Evolutionary conservation across 2,329 filamentous ascomycete genomes (phyloP).

Genomic region (Dothistroma septosporum): DNA sequence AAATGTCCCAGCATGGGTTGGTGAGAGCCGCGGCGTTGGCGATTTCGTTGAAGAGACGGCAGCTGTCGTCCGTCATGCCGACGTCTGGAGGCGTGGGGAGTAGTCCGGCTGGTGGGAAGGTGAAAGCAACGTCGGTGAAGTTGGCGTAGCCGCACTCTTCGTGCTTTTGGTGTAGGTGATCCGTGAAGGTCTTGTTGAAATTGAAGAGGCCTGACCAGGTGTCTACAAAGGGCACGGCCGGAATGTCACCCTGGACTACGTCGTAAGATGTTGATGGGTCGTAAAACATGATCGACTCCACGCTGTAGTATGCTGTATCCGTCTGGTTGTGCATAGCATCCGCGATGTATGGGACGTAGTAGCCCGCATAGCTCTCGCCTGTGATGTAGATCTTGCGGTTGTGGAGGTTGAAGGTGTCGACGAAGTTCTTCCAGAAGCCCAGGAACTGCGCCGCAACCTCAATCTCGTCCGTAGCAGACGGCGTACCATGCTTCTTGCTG

Average conservation of each 20-base stretch:
- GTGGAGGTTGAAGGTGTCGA: slow-evolving; percentile 45
- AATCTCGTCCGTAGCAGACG: slow-evolving; percentile 38
- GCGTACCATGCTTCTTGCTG: slow-evolving; percentile 31
- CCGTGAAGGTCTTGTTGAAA: slow-evolving; percentile 58
- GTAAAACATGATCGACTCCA: slow-evolving; percentile 67
- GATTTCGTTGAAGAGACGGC: slow-evolving; percentile 49
- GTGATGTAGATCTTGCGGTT: slow-evolving; percentile 61
- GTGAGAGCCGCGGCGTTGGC: slow-evolving; percentile 50
- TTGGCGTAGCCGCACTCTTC: slow-evolving; percentile 60
- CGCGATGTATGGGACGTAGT: slow-evolving; percentile 63
- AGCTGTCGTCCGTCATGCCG: slow-evolving; percentile 46
- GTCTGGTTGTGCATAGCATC: slow-evolving; percentile 67
- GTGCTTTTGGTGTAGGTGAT: slow-evolving; percentile 47
- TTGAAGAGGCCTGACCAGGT: slow-evolving; percentile 58
- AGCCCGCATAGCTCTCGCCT: slow-evolving; percentile 50
- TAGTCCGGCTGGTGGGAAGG: slow-evolving; percentile 63
- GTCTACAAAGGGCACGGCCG: slow-evolving; percentile 57
- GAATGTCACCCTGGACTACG: slow-evolving; percentile 48
- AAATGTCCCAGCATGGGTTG: slow-evolving; percentile 79
- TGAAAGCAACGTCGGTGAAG: slow-evolving; percentile 58
- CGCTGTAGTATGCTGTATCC: slow-evolving; percentile 62
- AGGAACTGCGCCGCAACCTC: slow-evolving; percentile 35
- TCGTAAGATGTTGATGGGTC: slow-evolving; percentile 61
- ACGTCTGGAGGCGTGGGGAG: slow-evolving; percentile 53
- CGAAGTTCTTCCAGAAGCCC: slow-evolving; percentile 50